These are phyloP conservation scores for Hyaloscypha hepaticicola DNA, from an alignment of 495 filamentous ascomycete species.

Conservation along the genomic window DNA sequence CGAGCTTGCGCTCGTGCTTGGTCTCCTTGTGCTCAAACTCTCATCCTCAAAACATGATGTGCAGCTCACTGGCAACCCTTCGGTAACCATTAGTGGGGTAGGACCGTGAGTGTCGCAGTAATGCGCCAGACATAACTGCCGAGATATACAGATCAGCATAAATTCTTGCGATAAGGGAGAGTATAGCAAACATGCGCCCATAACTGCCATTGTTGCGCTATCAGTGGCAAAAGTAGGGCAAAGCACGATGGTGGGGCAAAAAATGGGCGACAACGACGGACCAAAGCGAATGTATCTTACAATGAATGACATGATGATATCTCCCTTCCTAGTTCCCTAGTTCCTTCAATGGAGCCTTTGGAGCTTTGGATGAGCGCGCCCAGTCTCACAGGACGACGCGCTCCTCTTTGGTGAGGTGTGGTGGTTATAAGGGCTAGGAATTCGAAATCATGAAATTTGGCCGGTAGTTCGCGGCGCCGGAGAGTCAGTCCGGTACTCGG, in stretches of 20 bases:
- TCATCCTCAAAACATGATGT: conserved; percentile 63
- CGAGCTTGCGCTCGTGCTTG: conserved; percentile 25
- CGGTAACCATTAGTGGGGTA: conserved; percentile 92
- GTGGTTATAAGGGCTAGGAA: background rate
- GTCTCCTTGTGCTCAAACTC: conserved; percentile 17
- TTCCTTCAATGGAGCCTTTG: background rate
- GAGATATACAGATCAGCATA: conserved; percentile 13
- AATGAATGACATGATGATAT: conserved; percentile 30
- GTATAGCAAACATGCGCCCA: conserved; percentile 1
- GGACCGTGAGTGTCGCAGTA: conserved; percentile 96
- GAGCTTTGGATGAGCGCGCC: background rate
- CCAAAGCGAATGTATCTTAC: conserved; percentile 20
- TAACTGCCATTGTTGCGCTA: conserved; percentile 14
- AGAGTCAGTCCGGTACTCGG: background rate
- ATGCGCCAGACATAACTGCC: conserved; percentile 88
- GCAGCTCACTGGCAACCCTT: conserved; percentile 78
- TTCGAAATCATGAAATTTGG: conserved; percentile 1
- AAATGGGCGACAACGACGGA: conserved; percentile 4
- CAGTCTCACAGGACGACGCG: conserved; percentile 5
- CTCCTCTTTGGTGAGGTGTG: background rate
- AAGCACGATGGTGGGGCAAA: conserved; percentile 13
- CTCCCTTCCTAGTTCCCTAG: conserved; percentile 3
- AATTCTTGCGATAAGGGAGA: background rate
- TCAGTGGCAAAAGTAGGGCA: conserved; percentile 3
- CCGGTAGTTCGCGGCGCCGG: background rate